Base-by-base conservation (phyloP, 257 asterid genomes). In the Lavandula angustifolia region DNA sequence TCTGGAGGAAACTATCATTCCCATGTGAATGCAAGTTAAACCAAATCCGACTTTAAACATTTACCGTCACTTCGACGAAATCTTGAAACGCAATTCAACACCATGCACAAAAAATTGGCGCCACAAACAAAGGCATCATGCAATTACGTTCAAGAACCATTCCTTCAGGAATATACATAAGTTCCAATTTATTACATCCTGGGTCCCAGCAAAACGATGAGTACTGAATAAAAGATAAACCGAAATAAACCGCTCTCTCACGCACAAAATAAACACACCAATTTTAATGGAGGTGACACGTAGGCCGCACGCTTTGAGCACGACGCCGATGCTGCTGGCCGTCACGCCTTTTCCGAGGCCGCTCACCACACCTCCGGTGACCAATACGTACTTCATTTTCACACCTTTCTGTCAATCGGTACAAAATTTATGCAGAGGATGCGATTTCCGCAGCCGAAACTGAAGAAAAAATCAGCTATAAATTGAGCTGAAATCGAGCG, bases 261-360 rank as follows among this genome's bases (percentile, higher is more conserved):
- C 6, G 8, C 9, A 33, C 3, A 49, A 53, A 58, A 11, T 3
- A 7, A 31, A 63, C 83, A 2, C n/a, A 90, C 99, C 99, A 52
- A 94, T 94, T 83, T 94, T 94, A 55, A 94, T 90, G 67, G 97
- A 94, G 73, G 99, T 94, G 38, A 90, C 95, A 52, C 99, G 95
- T 35, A 94, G 87, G 53, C 97, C 99, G 57, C 97, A 94, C 2
- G 99, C 95, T 79, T 86, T 87, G 17, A 90, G 97, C 51, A 90
- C 96, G 43, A 90, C 97, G 60, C 99, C 99, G 73, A 94, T 79
- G 81, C 99, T 90, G 81, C 99, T 94, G 46, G 99, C 97, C 2
- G 99, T 90, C 8, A 94, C 99, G 67, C 99, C 99, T 66, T 94
- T 90, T 17, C 99, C 99, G 47, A 94, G 95, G 64, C 99, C 99